Conservation (phyloP, 2,329 filamentous ascomycete genomes). For the Neopestalotiopsis rosae region DNA sequence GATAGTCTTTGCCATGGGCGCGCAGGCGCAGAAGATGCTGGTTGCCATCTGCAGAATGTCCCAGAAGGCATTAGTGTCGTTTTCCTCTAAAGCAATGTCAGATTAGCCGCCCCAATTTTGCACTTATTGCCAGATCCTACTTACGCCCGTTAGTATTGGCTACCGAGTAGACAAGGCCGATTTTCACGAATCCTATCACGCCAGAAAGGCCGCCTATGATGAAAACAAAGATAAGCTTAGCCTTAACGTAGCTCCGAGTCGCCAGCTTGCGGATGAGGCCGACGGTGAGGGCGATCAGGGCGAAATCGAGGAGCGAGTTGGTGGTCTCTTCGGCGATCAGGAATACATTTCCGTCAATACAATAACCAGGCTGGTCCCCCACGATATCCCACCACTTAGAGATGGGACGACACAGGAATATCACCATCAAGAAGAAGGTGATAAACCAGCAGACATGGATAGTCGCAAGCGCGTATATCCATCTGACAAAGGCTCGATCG, state of each 20-base stretch:
- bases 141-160: background rate
- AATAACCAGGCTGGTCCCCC: slow-evolving; percentile 11
- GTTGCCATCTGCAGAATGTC: slow-evolving; percentile 13
- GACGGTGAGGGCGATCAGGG: slow-evolving; percentile 25
- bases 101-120: background rate
- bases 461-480: slow-evolving; percentile 22
- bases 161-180: slow-evolving; percentile 1
- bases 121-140: background rate
- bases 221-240: background rate
- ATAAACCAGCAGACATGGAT: slow-evolving; percentile 22
- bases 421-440: slow-evolving; percentile 17
- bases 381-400: slow-evolving; percentile 22
- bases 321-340: slow-evolving; percentile 22
- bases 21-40: slow-evolving; percentile 10
- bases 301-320: slow-evolving; percentile 29
- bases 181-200: slow-evolving; percentile 12
- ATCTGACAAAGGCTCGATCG: slow-evolving; percentile 21
- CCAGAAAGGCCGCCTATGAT: slow-evolving; percentile 10
- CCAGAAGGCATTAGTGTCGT: slow-evolving; percentile 10
- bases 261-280: slow-evolving; percentile 23
- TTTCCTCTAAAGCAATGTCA: background rate
- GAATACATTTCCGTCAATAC: slow-evolving; percentile 19
- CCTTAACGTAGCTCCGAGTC: slow-evolving; percentile 2
- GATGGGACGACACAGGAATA: slow-evolving; percentile 26
- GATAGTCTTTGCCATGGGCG: slow-evolving; percentile 6